Conservation (phyloP, 2,329 filamentous ascomycete genomes). For the Aspergillus terreus region DNA sequence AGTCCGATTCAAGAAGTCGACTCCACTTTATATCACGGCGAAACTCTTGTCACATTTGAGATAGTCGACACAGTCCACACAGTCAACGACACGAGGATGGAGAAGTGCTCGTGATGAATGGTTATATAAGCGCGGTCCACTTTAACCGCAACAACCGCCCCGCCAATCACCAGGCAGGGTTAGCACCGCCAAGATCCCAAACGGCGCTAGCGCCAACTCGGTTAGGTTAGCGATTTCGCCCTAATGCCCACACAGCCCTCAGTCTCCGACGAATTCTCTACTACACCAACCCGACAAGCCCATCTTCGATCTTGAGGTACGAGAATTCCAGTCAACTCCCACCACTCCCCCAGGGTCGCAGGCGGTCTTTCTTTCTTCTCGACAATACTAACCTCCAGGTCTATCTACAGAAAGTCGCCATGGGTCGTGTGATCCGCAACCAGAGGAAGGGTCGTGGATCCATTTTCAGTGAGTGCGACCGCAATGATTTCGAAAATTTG, state of each 20-base stretch:
- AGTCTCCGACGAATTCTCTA: conserved; percentile 37
- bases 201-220: conserved; percentile 31
- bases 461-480: conserved; percentile 66
- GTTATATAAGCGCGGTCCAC: neutral
- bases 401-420: conserved; percentile 41
- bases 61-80: too few species aligned
- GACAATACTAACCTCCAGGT: conserved; percentile 33
- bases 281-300: conserved; percentile 39
- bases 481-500: conserved; percentile 18
- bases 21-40: too few species aligned
- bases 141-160: too few species aligned
- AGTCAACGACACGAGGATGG: too few species aligned
- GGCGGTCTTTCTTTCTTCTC: conserved; percentile 20
- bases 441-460: conserved; percentile 74
- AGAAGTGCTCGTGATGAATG: neutral
- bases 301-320: conserved; percentile 43
- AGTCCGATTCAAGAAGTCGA: too few species aligned
- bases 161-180: neutral
- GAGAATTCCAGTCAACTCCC: conserved; percentile 25
- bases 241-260: conserved; percentile 44
- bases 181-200: conserved; percentile 12
- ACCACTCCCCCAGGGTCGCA: conserved; percentile 23
- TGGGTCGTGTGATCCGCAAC: conserved; percentile 72
- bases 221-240: conserved; percentile 45
- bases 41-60: too few species aligned